These are phyloP conservation scores for Candida pseudoglaebosa DNA, from an alignment of 805 yeast genomes.

Conservation along the genomic window DNA sequence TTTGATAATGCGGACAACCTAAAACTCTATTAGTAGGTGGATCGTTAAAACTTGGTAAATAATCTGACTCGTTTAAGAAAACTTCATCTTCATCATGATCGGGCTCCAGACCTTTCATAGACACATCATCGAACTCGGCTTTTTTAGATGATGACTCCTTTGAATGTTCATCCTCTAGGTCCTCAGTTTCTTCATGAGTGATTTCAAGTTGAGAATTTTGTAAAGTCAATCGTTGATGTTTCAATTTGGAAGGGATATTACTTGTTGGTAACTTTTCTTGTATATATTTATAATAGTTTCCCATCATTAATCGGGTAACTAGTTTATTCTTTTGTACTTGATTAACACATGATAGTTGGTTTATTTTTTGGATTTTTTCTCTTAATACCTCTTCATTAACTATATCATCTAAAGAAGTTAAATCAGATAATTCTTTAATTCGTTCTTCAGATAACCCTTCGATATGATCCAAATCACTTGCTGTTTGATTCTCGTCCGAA, in stretches of 20 bases:
- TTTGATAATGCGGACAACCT: constrained; percentile 82
- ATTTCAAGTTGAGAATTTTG: constrained; percentile 11
- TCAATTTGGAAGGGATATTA: constrained; percentile 10
- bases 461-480: constrained; percentile 27
- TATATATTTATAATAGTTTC: constrained; percentile 53
- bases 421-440: constrained; percentile 31
- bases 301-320: constrained; percentile 66
- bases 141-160: constrained; percentile 5
- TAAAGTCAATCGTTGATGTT: constrained; percentile 16
- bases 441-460: constrained; percentile 35
- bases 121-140: constrained; percentile 2
- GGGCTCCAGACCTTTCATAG: constrained; percentile 5
- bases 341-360: constrained; percentile 30
- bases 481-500: constrained; percentile 10
- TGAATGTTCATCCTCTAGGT: constrained; percentile 5
- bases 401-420: constrained; percentile 34
- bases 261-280: constrained; percentile 24
- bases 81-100: constrained; percentile 35
- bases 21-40: constrained; percentile 37
- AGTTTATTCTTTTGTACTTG: constrained; percentile 46
- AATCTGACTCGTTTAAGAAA: constrained; percentile 45
- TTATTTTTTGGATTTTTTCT: constrained; percentile 45
- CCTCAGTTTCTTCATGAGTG: constrained; percentile 5
- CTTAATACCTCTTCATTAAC: constrained; percentile 40
- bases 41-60: constrained; percentile 45